Evolutionary conservation across 352 stramenopile species (phyloP), one percentile per base, ranked within the genome.

Genomic region (Pythium guiyangense): DNA sequence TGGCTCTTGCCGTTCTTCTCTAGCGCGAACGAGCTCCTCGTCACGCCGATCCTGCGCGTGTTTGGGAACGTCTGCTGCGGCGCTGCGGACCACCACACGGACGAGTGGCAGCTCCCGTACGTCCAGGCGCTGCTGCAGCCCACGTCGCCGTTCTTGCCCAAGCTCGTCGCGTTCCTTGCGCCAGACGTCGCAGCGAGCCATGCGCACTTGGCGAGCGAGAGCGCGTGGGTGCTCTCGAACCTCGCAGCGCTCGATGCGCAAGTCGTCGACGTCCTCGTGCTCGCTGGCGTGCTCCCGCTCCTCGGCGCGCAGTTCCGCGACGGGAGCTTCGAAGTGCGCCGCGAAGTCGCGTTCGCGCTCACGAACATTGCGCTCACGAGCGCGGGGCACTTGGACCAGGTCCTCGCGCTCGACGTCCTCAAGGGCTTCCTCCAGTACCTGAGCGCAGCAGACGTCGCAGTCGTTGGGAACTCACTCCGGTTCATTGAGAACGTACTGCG

Each of bases 1-100:
- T 42, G 79, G 20, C 53, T 94, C 31, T 59, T 88, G 35, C 79
- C 78, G 45, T 77, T 77, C 49, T 86, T 94, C 45, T 68, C 70
- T 27, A 79, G 70, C 11, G 71, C 63, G 6, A 78, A 91, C 43
- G 75, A 89, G 54, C 52, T 76, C 35, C 62, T 94, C 49, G 55
- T 92, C 40, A 92, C 79, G 29, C 85, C 83, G 15, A 75, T 89
- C 25, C 67, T 94, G 44, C 82, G 85, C 20, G 79, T 92, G 2
- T 84, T 88, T 55, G 78, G 80, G 40, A 94, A 94, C 57, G 74
- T 94, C 70, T 90, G 77, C 69, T 90, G 76, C 44, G 72, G 79
- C 25, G 69, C 76, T 8, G 53, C 68, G 0, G 80, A 90, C 52
- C 81, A 92, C 55, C 77, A 89, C 60, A 88, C 77, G 39, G 77